Base-by-base conservation (phyloP, 2,329 filamentous ascomycete genomes). In the Coniochaeta ligniaria region DNA sequence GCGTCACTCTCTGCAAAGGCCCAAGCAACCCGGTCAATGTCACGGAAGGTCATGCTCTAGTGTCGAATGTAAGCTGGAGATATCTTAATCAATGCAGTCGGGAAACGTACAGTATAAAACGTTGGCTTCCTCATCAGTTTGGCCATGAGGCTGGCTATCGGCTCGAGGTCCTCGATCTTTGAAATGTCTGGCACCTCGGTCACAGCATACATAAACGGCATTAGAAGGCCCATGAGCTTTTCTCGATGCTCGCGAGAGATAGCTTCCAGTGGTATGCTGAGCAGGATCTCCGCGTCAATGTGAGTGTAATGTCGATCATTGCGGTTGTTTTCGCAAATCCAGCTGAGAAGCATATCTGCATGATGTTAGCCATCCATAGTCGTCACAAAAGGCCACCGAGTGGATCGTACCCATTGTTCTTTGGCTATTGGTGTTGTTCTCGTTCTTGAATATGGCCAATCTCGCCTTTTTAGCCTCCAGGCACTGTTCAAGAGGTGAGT, bases 91-190 rank as follows among this genome's bases (percentile, higher is more conserved):
- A 60, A 28, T 65, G 16, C 57, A 59, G 43, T 16, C 52, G 35
- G 26, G 36, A 58, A 2, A 14, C 66, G 59, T 66, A 72, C 72
- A 47, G 80, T 72, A 64, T 83, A 81, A 60, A 82, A 82, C 0
- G 80, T 82, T 0, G 81, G 75, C n/a, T 75, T 74, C 6, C 70
- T 68, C 76, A 83, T 81, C 26, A 83, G 69, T 65, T 80, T 83
- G 2, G 75, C 68, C 63, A 78, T 75, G 56, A 85, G 65, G 22
- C 76, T 74, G 7, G 84, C 69, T 6, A 80, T 65, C 11, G 72
- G 61, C 57, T 71, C 74, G 72, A 74, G 77, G 11, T 66, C 62
- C 1, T 63, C 63, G 12, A 61, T 11, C 17, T n/a, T 17, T 7
- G 14, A 55, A 60, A 14, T 57, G 20, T 5, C 59, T 35, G 54